Conservation (phyloP, 2,329 filamentous ascomycete species). For the Mollisia scopiformis region DNA sequence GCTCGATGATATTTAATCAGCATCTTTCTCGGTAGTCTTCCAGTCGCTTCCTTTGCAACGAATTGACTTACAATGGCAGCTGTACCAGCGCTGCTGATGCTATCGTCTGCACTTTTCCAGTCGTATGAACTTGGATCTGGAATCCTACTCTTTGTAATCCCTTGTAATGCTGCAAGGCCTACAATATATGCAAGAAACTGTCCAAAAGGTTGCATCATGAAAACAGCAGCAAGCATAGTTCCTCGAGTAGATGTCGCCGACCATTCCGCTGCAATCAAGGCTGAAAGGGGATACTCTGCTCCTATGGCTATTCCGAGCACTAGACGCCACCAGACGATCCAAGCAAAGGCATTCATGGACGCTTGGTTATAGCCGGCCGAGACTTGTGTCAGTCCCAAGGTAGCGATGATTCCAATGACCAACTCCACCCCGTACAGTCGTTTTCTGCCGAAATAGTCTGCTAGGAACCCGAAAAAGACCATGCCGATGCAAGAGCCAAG, state of each 20-base stretch:
- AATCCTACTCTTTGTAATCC: background rate
- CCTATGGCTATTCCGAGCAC: background rate
- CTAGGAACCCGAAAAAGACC: constrained; percentile 74
- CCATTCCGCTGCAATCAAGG: background rate
- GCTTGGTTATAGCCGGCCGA: background rate
- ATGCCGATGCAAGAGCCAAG: constrained; percentile 44
- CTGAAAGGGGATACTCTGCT: background rate
- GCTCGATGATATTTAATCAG: background rate
- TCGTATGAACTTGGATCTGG: too few species aligned
- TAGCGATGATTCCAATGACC: constrained; percentile 64
- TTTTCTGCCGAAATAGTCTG: constrained; percentile 74
- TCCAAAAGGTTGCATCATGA: constrained; percentile 81
- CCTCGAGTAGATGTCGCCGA: constrained; percentile 50
- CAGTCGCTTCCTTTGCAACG: too few species aligned
- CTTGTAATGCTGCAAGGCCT: background rate
- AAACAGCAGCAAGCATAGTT: constrained; percentile 80
- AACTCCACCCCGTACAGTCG: constrained; percentile 81
- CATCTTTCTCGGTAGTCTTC: background rate
- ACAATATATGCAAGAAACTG: constrained; percentile 72
- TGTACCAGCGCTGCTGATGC: background rate
- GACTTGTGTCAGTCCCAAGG: constrained; percentile 46
- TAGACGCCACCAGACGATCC: background rate
- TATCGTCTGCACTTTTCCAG: background rate
- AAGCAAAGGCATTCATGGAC: background rate
- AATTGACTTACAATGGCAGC: background rate